Conservation (phyloP, 495 filamentous ascomycete species). For the Bryoglossum gracile region DNA sequence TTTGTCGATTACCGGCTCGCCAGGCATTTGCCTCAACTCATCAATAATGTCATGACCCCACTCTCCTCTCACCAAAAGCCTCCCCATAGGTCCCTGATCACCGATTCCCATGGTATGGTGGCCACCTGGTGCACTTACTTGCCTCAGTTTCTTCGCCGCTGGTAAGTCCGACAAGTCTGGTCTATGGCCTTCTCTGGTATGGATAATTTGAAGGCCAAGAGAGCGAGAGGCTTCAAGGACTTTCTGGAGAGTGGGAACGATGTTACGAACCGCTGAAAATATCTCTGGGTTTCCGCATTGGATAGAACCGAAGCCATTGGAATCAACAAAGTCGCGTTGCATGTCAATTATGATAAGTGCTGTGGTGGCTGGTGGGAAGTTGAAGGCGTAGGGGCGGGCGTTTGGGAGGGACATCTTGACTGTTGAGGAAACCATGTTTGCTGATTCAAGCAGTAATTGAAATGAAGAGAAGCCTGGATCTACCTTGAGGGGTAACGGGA, state of each 20-base stretch:
- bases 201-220: constrained; percentile 54
- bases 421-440: constrained; percentile 24
- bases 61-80: constrained; percentile 60
- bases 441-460: background rate
- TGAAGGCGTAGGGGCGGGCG: constrained; percentile 33
- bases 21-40: constrained; percentile 49
- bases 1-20: constrained; percentile 62
- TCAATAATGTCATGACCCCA: constrained; percentile 56
- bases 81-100: constrained; percentile 53
- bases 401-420: constrained; percentile 30
- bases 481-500: too few species aligned
- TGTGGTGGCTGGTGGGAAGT: constrained; percentile 37
- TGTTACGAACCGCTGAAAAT: constrained; percentile 36
- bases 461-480: too few species aligned
- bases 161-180: constrained; percentile 54
- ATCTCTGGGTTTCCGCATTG: constrained; percentile 25
- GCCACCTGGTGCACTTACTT: constrained; percentile 43
- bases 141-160: constrained; percentile 44
- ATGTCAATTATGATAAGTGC: constrained; percentile 66
- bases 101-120: constrained; percentile 49
- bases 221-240: constrained; percentile 54
- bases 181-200: constrained; percentile 61
- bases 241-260: constrained; percentile 48
- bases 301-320: constrained; percentile 23
- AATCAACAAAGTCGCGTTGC: constrained; percentile 56